phyloP scores from a whole-genome alignment of 176 grass and related monocot genomes.

The Saccharum spontaneum region DNA sequence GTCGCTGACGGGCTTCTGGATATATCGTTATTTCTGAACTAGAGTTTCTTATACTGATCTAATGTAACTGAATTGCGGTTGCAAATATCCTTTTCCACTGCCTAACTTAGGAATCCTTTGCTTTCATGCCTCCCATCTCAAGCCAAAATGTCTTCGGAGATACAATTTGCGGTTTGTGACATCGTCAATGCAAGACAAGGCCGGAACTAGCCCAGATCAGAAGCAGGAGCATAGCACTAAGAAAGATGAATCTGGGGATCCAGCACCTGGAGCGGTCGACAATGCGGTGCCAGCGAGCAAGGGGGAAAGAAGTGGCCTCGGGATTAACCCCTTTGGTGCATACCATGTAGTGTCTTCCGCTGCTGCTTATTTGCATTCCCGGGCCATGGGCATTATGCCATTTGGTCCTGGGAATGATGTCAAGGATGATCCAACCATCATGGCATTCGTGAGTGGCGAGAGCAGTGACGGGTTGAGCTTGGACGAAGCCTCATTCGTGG shows the following conservation, averaged over 20 bases:
- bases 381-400: conserved; percentile 52
- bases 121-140: conserved; percentile 36
- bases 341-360: conserved; percentile 69
- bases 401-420: conserved; percentile 47
- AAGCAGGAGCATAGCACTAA: conserved; percentile 28
- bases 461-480: conserved; percentile 31
- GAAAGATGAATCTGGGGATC: conserved; percentile 23
- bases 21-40: not conserved
- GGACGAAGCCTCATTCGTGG: conserved; percentile 43
- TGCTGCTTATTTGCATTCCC: conserved; percentile 75
- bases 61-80: not conserved
- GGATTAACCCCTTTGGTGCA: conserved; percentile 53
- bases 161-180: conserved; percentile 62
- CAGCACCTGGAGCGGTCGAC: conserved; percentile 17
- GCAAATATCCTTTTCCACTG: conserved; percentile 7
- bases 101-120: not conserved
- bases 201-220: conserved; percentile 11
- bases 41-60: not conserved
- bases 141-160: conserved; percentile 67
- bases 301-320: conserved; percentile 23
- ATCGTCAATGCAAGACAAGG: conserved; percentile 72
- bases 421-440: conserved; percentile 28
- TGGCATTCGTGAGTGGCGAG: conserved; percentile 33
- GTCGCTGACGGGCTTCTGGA: too few species aligned
- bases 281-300: not conserved